A percentile compares a stretch with the other conserved stretches of the same genome.
These are phyloP conservation scores for Colletotrichum lentis DNA, from an alignment of 2,329 filamentous ascomycete genomes.

Conservation along the genomic window DNA sequence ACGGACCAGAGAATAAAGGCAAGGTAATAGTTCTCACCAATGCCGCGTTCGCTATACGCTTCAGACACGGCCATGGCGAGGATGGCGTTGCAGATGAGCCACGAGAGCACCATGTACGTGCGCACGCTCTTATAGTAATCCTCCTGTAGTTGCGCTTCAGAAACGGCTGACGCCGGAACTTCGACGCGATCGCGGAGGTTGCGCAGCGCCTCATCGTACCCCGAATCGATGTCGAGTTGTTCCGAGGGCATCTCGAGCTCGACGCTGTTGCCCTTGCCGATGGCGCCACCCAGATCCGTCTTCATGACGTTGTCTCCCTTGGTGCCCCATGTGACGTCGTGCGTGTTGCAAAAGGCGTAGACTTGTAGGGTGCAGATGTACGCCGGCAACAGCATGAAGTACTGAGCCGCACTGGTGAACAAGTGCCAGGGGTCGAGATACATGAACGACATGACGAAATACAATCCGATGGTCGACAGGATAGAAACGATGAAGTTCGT, in stretches of 20 bases:
- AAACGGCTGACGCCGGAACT: constrained; percentile 68
- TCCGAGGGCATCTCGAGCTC: constrained; percentile 98
- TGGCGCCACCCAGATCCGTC: constrained; percentile 89
- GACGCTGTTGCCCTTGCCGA: constrained; percentile 77
- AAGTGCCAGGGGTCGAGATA: constrained; percentile 99
- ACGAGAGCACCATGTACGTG: constrained; percentile 96
- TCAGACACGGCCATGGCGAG: constrained; percentile 94
- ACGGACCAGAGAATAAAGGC: constrained; percentile 94
- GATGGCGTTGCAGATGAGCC: constrained; percentile 92
- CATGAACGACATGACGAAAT: constrained; percentile 94
- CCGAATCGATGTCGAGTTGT: constrained; percentile 96
- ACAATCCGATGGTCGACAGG: constrained; percentile 88
- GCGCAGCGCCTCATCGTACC: constrained; percentile 94
- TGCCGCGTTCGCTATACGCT: constrained; percentile 75
- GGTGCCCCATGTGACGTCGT: constrained; percentile 98
- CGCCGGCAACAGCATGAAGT: constrained; percentile 88
- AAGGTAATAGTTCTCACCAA: constrained; percentile 88
- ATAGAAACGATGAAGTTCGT: constrained; percentile 92
- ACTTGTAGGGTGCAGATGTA: constrained; percentile 99
- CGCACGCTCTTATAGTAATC: constrained; percentile 98
- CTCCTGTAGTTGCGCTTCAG: constrained; percentile 88
- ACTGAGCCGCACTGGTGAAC: constrained; percentile 90
- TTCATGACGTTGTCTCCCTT: constrained; percentile 97
- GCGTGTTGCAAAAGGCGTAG: constrained; percentile 98
- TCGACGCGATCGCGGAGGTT: constrained; percentile 94